A percentile compares a stretch with the other conserved stretches of the same genome.
These are phyloP conservation scores for Carex parvula DNA, from an alignment of 176 grass and related monocot genomes.

Conservation along the genomic window DNA sequence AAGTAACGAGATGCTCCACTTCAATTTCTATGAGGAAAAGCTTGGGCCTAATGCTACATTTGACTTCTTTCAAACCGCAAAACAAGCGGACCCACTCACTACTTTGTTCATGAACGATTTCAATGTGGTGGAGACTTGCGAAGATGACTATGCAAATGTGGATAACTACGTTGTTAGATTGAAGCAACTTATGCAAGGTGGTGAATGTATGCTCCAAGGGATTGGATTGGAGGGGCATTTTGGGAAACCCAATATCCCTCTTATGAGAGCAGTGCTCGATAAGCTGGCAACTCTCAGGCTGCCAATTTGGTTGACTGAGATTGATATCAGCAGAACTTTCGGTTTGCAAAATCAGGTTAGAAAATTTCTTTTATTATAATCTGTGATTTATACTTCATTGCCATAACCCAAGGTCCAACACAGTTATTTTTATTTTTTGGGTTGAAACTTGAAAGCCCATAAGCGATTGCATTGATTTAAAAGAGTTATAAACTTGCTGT, in stretches of 20 bases:
- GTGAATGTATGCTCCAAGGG: slow-evolving; percentile 56
- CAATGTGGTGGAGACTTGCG: slow-evolving; percentile 77
- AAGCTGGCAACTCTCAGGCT: slow-evolving; percentile 72
- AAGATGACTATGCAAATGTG: slow-evolving; percentile 66
- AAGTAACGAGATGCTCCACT: slow-evolving; percentile 93
- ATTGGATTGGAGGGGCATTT: slow-evolving; percentile 84
- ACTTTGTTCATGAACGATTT: slow-evolving; percentile 96
- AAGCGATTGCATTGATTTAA: no score
- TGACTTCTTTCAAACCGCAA: slow-evolving; percentile 68
- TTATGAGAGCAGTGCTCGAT: slow-evolving; percentile 72
- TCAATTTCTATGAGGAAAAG: slow-evolving; percentile 81
- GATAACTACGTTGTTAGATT: slow-evolving; percentile 60
- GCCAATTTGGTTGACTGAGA: slow-evolving; percentile 81
- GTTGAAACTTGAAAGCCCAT: no score
- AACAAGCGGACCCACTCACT: slow-evolving; percentile 59
- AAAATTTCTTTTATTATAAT: not conserved
- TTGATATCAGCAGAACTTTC: slow-evolving; percentile 58
- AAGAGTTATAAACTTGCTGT: no score
- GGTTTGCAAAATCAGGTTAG: slow-evolving; percentile 48
- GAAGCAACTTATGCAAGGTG: slow-evolving; percentile 46
- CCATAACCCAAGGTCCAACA: not conserved
- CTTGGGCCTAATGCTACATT: slow-evolving; percentile 57
- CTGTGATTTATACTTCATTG: not conserved
- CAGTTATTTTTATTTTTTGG: not conserved
- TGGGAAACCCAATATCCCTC: slow-evolving; percentile 58